These are phyloP conservation scores for Penicillium macrosclerotiorum DNA, from an alignment of 495 filamentous ascomycete genomes.

Conservation along the genomic window DNA sequence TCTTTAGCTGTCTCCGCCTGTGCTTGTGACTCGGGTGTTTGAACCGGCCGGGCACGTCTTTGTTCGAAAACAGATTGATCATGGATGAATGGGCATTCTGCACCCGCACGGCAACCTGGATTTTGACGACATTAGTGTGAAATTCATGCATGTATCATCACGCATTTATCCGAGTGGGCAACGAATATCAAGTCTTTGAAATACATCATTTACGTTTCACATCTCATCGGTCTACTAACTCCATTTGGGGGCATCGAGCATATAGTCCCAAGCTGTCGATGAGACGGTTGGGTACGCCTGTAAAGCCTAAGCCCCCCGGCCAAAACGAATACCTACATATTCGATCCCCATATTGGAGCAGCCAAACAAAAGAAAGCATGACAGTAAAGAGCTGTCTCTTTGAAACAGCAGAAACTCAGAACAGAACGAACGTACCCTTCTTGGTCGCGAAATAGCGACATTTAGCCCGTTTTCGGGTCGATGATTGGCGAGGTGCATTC, in stretches of 20 bases:
- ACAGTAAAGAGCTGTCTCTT: too few relatives aligned
- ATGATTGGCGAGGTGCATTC: conserved; percentile 21
- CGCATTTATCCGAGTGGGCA: too few relatives aligned
- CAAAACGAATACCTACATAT: too few relatives aligned
- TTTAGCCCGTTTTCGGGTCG: conserved; percentile 16
- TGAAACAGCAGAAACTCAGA: conserved; percentile 11
- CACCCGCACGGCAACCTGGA: conserved; percentile 42
- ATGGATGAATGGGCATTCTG: conserved; percentile 42
- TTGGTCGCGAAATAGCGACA: conserved; percentile 29
- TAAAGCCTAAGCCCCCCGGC: too few relatives aligned
- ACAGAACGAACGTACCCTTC: conserved; percentile 23
- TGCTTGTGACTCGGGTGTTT: conserved; percentile 6
- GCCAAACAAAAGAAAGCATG: too few relatives aligned
- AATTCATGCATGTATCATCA: background rate
- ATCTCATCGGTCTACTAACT: too few relatives aligned
- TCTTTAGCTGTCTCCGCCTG: conserved; percentile 3
- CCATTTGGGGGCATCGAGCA: too few relatives aligned
- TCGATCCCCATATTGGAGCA: too few relatives aligned
- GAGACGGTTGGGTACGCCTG: too few relatives aligned
- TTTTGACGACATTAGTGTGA: conserved; percentile 23
- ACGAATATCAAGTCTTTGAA: too few relatives aligned
- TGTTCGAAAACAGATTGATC: conserved; percentile 20
- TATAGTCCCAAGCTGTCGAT: too few relatives aligned
- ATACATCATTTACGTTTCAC: too few relatives aligned
- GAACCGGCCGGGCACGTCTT: conserved; percentile 4